Evolutionary conservation across 768 basidiomycete genomes (phyloP), one percentile per base, ranked within the genome.

Genomic region (Serendipita sp.): DNA sequence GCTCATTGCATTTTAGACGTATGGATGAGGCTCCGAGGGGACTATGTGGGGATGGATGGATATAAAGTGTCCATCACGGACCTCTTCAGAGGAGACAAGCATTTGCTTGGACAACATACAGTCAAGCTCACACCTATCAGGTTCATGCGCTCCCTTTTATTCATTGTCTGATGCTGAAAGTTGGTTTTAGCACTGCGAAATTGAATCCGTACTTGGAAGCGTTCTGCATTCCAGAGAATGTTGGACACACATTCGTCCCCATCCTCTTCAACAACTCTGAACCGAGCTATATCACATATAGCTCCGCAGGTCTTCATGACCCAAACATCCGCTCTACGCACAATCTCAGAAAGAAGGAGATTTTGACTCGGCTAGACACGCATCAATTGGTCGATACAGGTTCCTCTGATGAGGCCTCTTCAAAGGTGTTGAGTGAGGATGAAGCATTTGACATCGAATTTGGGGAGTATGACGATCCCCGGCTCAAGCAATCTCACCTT

Each of bases 61-160:
- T 68, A 64, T 60, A 66, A 45, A 47, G 70, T 28, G 70, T 75
- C 37, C 15, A 64, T 72, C 1, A 69, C 74, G 10, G 72, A 71
- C 38, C 66, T 75, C n/a, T 64, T 74, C 44, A 67, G 70, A 24
- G 68, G 69, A 28, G 66, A 68, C 56, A 46, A 65, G 13, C 75
- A 76, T 69, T 69, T 79, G 10, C 70, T 72, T 3, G 94, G 94
- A 38, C 86, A 92, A 73, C 91, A 94, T 71, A 93, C 91, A 0
- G 87, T 98, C 63, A 84, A 88, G 68, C 86, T 94, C 81, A 90
- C 92, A 0, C 93, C 93, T 8, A 92, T 91, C 69, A 91, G 74
- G 77, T 76, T 63, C 47, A 34, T 63, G 15, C 37, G 13, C 62
- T 3, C 34, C 34, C 28, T 41, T 37, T 32, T 37, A n/a, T 44